These are phyloP conservation scores for Shiraia sp. DNA, from an alignment of 2,329 filamentous ascomycete species.

Conservation along the genomic window DNA sequence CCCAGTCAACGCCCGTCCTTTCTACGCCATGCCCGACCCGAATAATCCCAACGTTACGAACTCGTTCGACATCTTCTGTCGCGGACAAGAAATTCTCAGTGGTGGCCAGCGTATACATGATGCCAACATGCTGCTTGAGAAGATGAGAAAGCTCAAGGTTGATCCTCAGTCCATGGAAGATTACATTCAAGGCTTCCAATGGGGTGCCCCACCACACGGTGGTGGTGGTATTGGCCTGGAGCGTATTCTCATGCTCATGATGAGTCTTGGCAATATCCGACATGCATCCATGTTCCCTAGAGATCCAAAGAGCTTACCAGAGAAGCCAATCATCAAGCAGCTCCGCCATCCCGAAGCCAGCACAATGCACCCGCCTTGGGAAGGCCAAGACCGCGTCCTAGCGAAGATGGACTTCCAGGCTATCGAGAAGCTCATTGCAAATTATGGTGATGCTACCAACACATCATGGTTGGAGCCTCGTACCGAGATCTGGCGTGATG, in stretches of 20 bases:
- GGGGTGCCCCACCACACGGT: constrained; percentile 85
- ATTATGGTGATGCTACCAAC: constrained; percentile 92
- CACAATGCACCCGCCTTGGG: constrained; percentile 72
- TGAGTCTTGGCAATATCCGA: constrained; percentile 86
- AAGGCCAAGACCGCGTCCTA: constrained; percentile 52
- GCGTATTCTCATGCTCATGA: constrained; percentile 81
- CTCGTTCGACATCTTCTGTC: constrained; percentile 93
- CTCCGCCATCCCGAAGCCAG: constrained; percentile 88
- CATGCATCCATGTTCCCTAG: constrained; percentile 85
- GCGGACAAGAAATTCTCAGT: constrained; percentile 89
- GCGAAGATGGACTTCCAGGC: constrained; percentile 66
- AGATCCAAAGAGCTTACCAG: constrained; percentile 84
- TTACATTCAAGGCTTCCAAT: constrained; percentile 86
- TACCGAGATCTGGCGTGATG: constrained; percentile 85
- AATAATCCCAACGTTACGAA: constrained; percentile 76
- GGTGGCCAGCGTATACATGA: constrained; percentile 94
- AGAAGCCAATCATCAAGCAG: constrained; percentile 62
- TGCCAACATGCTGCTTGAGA: constrained; percentile 70
- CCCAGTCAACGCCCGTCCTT: constrained; percentile 79
- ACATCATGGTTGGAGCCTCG: constrained; percentile 92
- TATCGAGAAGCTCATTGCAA: constrained; percentile 86
- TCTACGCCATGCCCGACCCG: constrained; percentile 87
- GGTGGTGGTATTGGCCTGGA: constrained; percentile 90
- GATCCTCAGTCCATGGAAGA: constrained; percentile 84
- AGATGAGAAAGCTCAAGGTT: constrained; percentile 76